A percentile compares a stretch with the other conserved stretches of the same genome.
phyloP scores from a whole-genome alignment of 352 stramenopile species.

The Phytophthora sp. region DNA sequence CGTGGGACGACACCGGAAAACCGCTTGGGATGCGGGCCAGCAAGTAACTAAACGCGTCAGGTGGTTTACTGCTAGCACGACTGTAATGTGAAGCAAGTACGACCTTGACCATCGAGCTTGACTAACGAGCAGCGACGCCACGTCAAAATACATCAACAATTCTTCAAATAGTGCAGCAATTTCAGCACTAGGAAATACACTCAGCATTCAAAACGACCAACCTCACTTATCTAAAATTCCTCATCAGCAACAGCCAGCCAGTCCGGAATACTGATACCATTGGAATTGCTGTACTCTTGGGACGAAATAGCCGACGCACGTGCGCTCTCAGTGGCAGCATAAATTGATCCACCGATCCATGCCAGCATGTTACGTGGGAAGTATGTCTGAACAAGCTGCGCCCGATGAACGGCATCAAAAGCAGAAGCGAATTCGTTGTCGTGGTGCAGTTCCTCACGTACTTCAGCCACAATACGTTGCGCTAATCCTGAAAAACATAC shows the following conservation, averaged over 20 bases:
- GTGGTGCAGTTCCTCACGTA: constrained; percentile 42
- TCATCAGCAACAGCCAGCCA: constrained; percentile 73
- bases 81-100: constrained; percentile 10
- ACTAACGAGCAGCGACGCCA: constrained; percentile 2
- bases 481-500: constrained; percentile 50
- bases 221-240: constrained; percentile 18
- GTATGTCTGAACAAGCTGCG: constrained; percentile 48
- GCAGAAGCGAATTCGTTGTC: constrained; percentile 51
- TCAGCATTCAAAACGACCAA: constrained; percentile 23
- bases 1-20: constrained; percentile 79
- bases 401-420: constrained; percentile 37
- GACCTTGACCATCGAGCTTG: neutral
- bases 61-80: constrained; percentile 1
- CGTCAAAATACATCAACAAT: constrained; percentile 6
- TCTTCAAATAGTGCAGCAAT: constrained; percentile 26
- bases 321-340: constrained; percentile 64
- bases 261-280: constrained; percentile 49
- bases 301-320: constrained; percentile 51
- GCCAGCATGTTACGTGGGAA: constrained; percentile 80
- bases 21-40: constrained; percentile 64
- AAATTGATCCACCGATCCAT: constrained; percentile 84
- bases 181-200: constrained; percentile 22
- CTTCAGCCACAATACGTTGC: constrained; percentile 54
- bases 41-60: constrained; percentile 33
- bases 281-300: constrained; percentile 55